Base-by-base conservation (phyloP, 1,284 basidiomycete genomes). In the Baeospora myosura region DNA sequence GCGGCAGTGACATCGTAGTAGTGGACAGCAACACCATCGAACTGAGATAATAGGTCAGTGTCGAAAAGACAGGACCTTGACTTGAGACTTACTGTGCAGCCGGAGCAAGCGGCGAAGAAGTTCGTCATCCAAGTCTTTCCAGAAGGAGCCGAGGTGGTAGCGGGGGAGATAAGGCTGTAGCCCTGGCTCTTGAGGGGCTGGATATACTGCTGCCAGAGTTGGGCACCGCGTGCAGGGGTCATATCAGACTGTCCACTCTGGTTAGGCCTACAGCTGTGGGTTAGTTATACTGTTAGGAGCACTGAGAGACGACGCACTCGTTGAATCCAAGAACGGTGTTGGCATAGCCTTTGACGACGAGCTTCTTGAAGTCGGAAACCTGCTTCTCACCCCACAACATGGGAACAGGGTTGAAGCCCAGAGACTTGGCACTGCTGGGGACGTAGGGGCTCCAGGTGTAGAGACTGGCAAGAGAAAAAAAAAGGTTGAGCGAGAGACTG, bases 301-400 rank as follows among this genome's bases (percentile, higher is more conserved):
- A 16, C 25, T 25, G 16, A 29, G 24, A 32, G 39, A 20, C 41
- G 24, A 65, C 78, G 23, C 52, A 83, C 82, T 87, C 85, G 60
- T 89, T 91, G 61, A 76, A 68, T 46, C 78, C 82, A 29, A 88
- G 56, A 40, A 74, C 72, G 45, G 63, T 59, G 32, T 70, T 64
- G 43, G 78, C 72, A 40, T 77, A 68, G 44, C 74, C 69, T 39
- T 65, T 55, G 16, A 63, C 60, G 33, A 76, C 75, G 49, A 64
- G 57, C 1, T 52, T 49, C 47, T 63, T 46, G 54, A 78, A 79
- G 1, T 68, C 59, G 8, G 34, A 35, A 30, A 68, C 56, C 49
- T 77, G 66, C 39, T 71, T 66, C 2, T 51, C 46, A 51, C 83
- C 79, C 82, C 84, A 88, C 11, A 34, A 34, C 83, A 85, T 83